Percentiles rank a stretch among this genome's conserved stretches.
Conservation (phyloP, 352 stramenopile genomes). For the Pythium monospermum region DNA sequence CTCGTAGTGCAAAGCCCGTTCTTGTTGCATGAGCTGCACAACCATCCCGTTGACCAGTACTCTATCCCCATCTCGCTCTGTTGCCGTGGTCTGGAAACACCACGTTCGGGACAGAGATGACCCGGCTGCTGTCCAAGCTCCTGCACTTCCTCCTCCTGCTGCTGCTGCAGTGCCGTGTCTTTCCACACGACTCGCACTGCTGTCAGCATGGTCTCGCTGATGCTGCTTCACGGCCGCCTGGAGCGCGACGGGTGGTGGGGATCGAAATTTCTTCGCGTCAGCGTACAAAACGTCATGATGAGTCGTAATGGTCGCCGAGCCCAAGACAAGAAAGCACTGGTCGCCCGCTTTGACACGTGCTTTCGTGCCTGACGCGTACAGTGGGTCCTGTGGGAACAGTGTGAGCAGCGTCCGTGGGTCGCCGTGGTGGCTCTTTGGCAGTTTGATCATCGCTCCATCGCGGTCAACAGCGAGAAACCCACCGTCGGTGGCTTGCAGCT, state of each 20-base stretch:
- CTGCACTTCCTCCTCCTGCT: too few relatives aligned
- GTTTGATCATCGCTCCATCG: conserved; percentile 32
- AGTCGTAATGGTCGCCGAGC: conserved; percentile 17
- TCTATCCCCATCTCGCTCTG: not conserved
- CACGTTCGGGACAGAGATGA: too few relatives aligned
- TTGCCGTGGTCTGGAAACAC: too few relatives aligned
- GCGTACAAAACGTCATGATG: conserved; percentile 15
- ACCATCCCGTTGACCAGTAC: not conserved
- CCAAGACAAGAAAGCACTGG: conserved; percentile 28
- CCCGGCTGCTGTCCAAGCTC: too few relatives aligned
- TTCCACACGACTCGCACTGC: too few relatives aligned
- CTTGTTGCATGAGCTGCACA: conserved; percentile 13
- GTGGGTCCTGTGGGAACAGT: conserved; percentile 31
- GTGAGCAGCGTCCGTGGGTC: conserved; percentile 35
- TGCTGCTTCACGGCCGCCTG: conserved; percentile 4
- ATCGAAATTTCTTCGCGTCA: conserved; percentile 2
- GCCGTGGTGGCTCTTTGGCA: conserved; percentile 8
- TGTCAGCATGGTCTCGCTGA: conserved; percentile 11
- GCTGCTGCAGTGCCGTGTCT: too few relatives aligned
- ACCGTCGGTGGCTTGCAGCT: conserved; percentile 32
- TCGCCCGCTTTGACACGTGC: conserved; percentile 22
- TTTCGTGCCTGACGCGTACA: conserved; percentile 11
- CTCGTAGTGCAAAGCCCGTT: conserved; percentile 20
- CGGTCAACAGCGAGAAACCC: conserved; percentile 34
- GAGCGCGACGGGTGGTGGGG: not conserved